A percentile compares a stretch with the other conserved stretches of the same genome.
phyloP scores from a whole-genome alignment of 2,329 filamentous ascomycete genomes.

The Metarhizium anisopliae region DNA sequence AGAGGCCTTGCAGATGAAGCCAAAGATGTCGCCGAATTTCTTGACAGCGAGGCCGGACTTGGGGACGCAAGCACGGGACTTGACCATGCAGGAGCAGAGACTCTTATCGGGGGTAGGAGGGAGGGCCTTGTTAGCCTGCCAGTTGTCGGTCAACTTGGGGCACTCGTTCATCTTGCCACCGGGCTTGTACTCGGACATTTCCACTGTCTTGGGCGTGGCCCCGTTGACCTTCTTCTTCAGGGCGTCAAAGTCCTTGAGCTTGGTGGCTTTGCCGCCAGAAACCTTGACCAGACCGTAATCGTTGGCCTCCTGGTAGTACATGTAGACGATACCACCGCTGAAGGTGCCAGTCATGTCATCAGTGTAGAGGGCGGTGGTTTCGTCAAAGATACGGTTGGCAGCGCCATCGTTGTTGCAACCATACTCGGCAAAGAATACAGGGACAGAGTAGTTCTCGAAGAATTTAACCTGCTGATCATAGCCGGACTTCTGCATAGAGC shows the following conservation, averaged over 20 bases:
- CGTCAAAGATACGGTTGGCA: conserved; percentile 69
- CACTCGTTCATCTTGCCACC: conserved; percentile 64
- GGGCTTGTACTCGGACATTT: conserved; percentile 61
- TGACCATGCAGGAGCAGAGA: conserved; percentile 81
- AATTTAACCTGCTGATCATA: conserved; percentile 78
- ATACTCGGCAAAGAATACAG: conserved; percentile 97
- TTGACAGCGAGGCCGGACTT: conserved; percentile 45
- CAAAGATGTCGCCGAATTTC: conserved; percentile 61
- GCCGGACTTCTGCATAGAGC: conserved; percentile 65
- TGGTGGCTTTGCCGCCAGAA: conserved; percentile 47
- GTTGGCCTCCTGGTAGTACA: conserved; percentile 91
- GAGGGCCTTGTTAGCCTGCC: conserved; percentile 57
- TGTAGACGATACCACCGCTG: conserved; percentile 97
- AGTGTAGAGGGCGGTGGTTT: conserved; percentile 75
- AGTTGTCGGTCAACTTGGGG: conserved; percentile 55
- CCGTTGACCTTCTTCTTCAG: conserved; percentile 62
- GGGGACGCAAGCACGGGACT: conserved; percentile 62
- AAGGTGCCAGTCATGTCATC: conserved; percentile 76
- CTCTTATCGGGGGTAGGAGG: conserved; percentile 72
- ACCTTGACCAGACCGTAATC: conserved; percentile 73
- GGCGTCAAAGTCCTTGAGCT: conserved; percentile 65
- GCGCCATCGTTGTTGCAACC: conserved; percentile 71
- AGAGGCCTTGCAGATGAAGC: conserved; percentile 56
- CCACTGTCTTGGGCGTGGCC: conserved; percentile 56
- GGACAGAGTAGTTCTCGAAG: conserved; percentile 82